Base-by-base conservation (phyloP, 345 rosid genomes). In the Punica granatum region DNA sequence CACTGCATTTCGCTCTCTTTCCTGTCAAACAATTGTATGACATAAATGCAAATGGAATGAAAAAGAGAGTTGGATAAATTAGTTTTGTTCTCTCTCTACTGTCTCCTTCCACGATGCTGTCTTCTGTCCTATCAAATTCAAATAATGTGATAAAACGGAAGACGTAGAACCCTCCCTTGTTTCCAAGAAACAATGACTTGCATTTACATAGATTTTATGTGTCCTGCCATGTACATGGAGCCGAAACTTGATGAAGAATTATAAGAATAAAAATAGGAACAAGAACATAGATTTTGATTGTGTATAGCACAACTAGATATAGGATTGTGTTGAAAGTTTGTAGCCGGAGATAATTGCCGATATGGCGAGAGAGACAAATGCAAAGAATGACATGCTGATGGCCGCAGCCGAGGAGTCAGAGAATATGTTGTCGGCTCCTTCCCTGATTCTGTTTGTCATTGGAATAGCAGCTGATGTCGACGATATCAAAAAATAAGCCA, bases 351-450 rank as follows among this genome's bases (percentile, higher is more conserved):
- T 60, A 31, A 78, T 25, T 3, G 77, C 74, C 7, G 75, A 74
- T 19, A 48, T 4, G 2, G 79, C 82, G 23, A 76, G 35, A 1
- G 58, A 30, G 18, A 66, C 12, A 73, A 81, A 78, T 4, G 80
- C 82, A 3, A 78, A 59, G 72, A 81, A 76, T 23, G 75, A 62
- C 79, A 78, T 72, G 51, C 69, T 56, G 41, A 78, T 76, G 54
- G 80, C 70, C 12, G 79, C 75, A 0, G 79, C 73, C 0, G 85
- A 74, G 42, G 85, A 54, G 68, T 76, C 79, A 8, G 82, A 69
- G 59, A 81, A 81, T 16, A 67, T n/a, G 63, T 74, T 68, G 70
- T 81, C 79, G 0, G 63, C 65, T 0, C 63, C 67, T 39, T 76
- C 77, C n/a, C 77, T 67, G 80, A 72, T 66, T 11, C 60, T 65